Evolutionary conservation across 1,284 basidiomycete species (phyloP), one percentile per base, ranked within the genome.

Genomic region (Austropuccinia psidii): DNA sequence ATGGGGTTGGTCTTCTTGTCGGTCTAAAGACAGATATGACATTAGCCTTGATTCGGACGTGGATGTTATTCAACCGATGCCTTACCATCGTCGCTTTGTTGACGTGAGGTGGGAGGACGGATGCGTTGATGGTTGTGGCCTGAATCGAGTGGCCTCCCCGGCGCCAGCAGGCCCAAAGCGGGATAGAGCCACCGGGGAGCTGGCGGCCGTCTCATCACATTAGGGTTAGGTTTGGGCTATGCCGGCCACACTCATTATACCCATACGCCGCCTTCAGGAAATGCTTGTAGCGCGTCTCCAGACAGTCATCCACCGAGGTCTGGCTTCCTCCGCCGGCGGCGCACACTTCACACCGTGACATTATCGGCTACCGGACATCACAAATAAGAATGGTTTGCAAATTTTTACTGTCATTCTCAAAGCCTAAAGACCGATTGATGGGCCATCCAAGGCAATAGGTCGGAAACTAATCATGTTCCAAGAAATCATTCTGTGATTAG

Each of bases 401-500:
- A n/a, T n/a, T n/a, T n/a, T n/a, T n/a, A n/a, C n/a, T n/a, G n/a
- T n/a, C n/a, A n/a, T n/a, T n/a, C n/a, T n/a, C n/a, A n/a, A n/a
- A n/a, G n/a, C n/a, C n/a, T n/a, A n/a, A n/a, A n/a, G n/a, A n/a
- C n/a, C n/a, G n/a, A n/a, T n/a, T n/a, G n/a, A n/a, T n/a, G n/a
- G n/a, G n/a, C n/a, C n/a, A n/a, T n/a, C n/a, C n/a, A n/a, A n/a
- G n/a, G n/a, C n/a, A n/a, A n/a, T n/a, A n/a, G n/a, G n/a, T n/a
- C n/a, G n/a, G n/a, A n/a, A n/a, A n/a, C n/a, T n/a, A n/a, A n/a
- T n/a, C n/a, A n/a, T 11, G 41, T 11, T 11, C 41, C 41, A 45
- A 45, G 11, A 45, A 11, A 11, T 11, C n/a, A n/a, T 11, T 45
- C 11, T 45, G 41, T 45, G 41, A 45, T 45, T 45, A 86, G 90